These are phyloP conservation scores for Margaritispora aquatica DNA, from an alignment of 495 filamentous ascomycete genomes.

Conservation along the genomic window DNA sequence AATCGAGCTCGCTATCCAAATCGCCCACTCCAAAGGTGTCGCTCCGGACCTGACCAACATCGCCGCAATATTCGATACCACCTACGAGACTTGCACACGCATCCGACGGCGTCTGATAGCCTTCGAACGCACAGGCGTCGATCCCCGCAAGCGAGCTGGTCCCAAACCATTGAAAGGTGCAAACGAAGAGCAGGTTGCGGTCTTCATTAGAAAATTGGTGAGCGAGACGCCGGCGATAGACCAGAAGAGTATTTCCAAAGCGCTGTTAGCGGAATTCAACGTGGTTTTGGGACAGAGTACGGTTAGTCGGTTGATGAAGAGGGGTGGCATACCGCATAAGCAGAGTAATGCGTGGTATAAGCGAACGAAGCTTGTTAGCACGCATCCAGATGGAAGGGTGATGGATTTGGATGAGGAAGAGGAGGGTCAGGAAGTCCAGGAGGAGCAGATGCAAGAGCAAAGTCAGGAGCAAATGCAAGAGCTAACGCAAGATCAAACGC, in stretches of 20 bases:
- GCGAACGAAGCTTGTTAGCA: conserved; percentile 3
- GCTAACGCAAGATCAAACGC: no score
- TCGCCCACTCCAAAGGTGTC: background rate
- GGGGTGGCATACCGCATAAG: conserved; percentile 12
- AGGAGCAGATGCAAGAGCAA: no score
- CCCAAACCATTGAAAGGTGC: background rate
- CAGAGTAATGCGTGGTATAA: conserved; percentile 6
- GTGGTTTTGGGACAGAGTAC: background rate
- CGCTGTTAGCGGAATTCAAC: background rate
- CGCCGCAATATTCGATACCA: conserved; percentile 9
- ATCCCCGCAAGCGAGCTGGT: background rate
- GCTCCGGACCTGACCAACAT: background rate
- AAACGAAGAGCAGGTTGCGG: conserved; percentile 2
- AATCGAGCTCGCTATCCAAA: conserved; percentile 13
- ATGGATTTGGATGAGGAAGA: background rate
- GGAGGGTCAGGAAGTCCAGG: no score
- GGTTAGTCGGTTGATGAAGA: conserved; percentile 13
- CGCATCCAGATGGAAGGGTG: background rate
- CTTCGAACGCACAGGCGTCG: background rate
- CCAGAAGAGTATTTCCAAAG: conserved; percentile 1
- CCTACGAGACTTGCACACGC: conserved; percentile 3
- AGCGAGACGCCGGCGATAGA: background rate
- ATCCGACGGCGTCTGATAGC: conserved; percentile 8
- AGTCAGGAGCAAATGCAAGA: no score
- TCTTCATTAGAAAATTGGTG: background rate